Evolutionary conservation across 2,329 filamentous ascomycete species (phyloP).

Genomic region (Colletotrichum sp.): DNA sequence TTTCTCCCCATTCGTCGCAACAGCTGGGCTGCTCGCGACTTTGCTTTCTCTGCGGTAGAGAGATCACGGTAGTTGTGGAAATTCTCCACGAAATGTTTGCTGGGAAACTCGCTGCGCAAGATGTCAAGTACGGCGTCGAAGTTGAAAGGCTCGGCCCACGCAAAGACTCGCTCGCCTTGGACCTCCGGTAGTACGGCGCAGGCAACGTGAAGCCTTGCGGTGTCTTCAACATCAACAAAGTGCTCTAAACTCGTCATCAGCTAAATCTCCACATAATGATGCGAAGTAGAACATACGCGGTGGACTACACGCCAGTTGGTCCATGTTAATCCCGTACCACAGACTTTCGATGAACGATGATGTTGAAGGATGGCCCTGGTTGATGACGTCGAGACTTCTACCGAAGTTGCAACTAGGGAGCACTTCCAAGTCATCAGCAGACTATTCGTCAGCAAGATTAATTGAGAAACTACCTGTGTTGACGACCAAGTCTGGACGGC

Average conservation of each 20-base stretch:
- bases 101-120: slow-evolving; percentile 24
- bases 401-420: slow-evolving; percentile 34
- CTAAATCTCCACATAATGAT: background rate
- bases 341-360: slow-evolving; percentile 23
- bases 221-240: slow-evolving; percentile 53
- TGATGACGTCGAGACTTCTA: slow-evolving; percentile 15
- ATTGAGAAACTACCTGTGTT: slow-evolving; percentile 25
- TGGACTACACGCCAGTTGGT: background rate
- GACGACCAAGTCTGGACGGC: slow-evolving; percentile 41
- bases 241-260: slow-evolving; percentile 34
- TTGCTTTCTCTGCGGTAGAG: background rate
- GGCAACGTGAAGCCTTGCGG: slow-evolving; percentile 56
- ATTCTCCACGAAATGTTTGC: slow-evolving; percentile 25
- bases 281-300: background rate
- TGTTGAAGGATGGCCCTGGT: slow-evolving; percentile 29
- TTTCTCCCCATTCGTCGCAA: background rate
- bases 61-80: slow-evolving; percentile 21
- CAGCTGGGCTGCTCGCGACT: background rate
- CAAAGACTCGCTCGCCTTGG: slow-evolving; percentile 56
- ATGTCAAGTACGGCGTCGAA: slow-evolving; percentile 46
- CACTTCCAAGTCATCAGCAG: slow-evolving; percentile 14
- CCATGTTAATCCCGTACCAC: slow-evolving; percentile 25
- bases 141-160: slow-evolving; percentile 50
- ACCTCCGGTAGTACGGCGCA: slow-evolving; percentile 52
- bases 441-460: slow-evolving; percentile 24